phyloP scores from a whole-genome alignment of 2,329 filamentous ascomycete species.

The Lachnellula willkommii region DNA sequence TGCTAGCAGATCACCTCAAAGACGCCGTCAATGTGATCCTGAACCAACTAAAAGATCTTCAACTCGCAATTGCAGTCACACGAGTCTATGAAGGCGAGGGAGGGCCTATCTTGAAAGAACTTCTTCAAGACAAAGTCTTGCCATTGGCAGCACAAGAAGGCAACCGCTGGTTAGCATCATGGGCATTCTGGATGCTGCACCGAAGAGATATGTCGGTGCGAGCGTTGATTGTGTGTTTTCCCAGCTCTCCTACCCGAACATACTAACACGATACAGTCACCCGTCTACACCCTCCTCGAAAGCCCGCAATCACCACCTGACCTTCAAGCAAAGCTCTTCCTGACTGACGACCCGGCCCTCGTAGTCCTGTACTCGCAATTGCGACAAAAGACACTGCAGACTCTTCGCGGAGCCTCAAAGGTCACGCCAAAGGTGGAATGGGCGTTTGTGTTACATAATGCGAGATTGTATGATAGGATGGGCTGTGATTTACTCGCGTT shows the following conservation, averaged over 20 bases:
- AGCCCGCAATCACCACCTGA: slow-evolving; percentile 64
- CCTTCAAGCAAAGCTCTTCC: slow-evolving; percentile 70
- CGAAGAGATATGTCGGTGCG: slow-evolving; percentile 79
- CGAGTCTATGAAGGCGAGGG: slow-evolving; percentile 84
- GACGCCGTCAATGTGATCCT: slow-evolving; percentile 84
- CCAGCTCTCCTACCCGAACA: not conserved
- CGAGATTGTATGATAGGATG: slow-evolving; percentile 80
- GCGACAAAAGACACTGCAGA: slow-evolving; percentile 74
- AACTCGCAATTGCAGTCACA: slow-evolving; percentile 82
- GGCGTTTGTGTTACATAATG: slow-evolving; percentile 84
- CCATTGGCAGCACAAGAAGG: slow-evolving; percentile 71
- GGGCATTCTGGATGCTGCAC: slow-evolving; percentile 90
- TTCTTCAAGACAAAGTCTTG: slow-evolving; percentile 77
- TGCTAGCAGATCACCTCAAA: slow-evolving; percentile 77
- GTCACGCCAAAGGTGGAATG: slow-evolving; percentile 75
- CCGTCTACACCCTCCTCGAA: slow-evolving; percentile 68
- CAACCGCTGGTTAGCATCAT: slow-evolving; percentile 90
- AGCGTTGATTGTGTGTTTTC: slow-evolving; percentile 63
- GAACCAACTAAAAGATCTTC: slow-evolving; percentile 80
- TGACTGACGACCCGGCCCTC: slow-evolving; percentile 85
- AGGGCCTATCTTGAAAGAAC: slow-evolving; percentile 63
- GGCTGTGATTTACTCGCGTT: slow-evolving; percentile 87
- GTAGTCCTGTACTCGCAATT: slow-evolving; percentile 84
- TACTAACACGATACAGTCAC: slow-evolving; percentile 50
- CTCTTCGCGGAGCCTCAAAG: slow-evolving; percentile 77